Base-by-base conservation (phyloP, 805 yeast species). In the Pichia rugopelliculosa region DNA sequence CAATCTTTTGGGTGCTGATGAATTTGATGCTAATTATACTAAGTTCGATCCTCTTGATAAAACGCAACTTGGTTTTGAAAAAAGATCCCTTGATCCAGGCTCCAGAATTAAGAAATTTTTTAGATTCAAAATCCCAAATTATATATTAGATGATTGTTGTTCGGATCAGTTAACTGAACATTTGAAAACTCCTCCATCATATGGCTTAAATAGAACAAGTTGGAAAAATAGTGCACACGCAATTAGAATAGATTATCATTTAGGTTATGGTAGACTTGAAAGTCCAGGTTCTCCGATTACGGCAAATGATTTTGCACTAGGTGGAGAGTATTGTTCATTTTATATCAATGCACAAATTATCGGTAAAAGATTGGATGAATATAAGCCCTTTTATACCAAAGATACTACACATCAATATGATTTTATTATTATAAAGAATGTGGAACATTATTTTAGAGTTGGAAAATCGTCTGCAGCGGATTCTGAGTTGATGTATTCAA, bases 81-180 rank as follows among this genome's bases (percentile, higher is more conserved):
- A 54, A 69, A 3, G 59, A 79, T n/a, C 58, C 59, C 26, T 46
- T 15, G 36, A 46, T 38, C 82, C 84, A 1, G 66, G 73, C 21
- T 58, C 54, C 1, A 70, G 65, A 46, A 72, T 76, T 52, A 79
- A 79, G 56, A 80, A 80, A 58, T 72, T 69, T 49, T 77, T 80
- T 56, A 71, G 73, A 25, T 80, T 80, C 58, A 74, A 68, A 56
- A 68, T 80, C 40, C 86, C 86, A 1, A 56, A 63, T n/a, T 67
- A 66, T 48, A 60, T 79, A 30, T 59, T 80, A 11, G 49, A 46
- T 30, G 46, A 46, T 23, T 27, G 39, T 25, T 46, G 49, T 27
- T 9, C 22, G 1, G 36, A 42, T 17, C 66, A 63, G 44, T 54
- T 57, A 25, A 53, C 56, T 21, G 53, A 62, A 7, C 75, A 70